Evolutionary conservation across 495 filamentous ascomycete genomes (phyloP).

Genomic region (Penicillium malachiteum): DNA sequence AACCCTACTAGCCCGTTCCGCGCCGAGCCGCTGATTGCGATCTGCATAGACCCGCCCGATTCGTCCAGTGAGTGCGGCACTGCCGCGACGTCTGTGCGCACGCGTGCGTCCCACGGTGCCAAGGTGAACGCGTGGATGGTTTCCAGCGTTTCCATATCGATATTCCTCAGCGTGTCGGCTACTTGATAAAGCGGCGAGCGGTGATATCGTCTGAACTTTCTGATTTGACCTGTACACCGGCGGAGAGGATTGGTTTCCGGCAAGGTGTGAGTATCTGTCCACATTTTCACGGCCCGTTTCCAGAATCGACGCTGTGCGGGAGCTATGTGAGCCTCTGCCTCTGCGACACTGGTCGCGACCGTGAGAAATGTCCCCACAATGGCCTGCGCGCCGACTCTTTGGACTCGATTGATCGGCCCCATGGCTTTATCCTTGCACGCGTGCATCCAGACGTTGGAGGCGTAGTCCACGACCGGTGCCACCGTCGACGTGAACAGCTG

Average conservation of each 20-base stretch:
- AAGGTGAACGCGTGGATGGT: no score
- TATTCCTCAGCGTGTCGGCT: no score
- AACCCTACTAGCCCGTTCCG: no score
- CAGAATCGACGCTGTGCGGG: conserved; percentile 15
- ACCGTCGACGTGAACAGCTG: conserved; percentile 31
- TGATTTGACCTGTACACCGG: conserved; percentile 1
- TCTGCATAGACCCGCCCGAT: no score
- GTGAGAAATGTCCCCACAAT: no score
- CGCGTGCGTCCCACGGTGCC: no score
- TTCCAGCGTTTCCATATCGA: no score
- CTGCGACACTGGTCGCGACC: conserved; percentile 7
- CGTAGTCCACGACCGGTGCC: conserved; percentile 31
- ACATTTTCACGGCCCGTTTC: conserved; percentile 26
- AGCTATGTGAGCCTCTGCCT: conserved; percentile 17
- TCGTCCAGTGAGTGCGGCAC: no score
- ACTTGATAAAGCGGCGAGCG: conserved; percentile 4
- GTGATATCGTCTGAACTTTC: conserved; percentile 3
- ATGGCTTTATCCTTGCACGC: conserved; percentile 4
- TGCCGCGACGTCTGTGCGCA: no score
- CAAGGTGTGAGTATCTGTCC: conserved; percentile 1
- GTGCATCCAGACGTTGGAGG: conserved; percentile 32
- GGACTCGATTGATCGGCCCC: conserved; percentile 15
- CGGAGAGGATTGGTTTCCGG: conserved; percentile 3
- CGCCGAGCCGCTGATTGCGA: no score
- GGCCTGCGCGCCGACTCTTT: conserved; percentile 28